Conservation (phyloP, 164 flowering plant genomes). For the Paratinospora sagittata region DNA sequence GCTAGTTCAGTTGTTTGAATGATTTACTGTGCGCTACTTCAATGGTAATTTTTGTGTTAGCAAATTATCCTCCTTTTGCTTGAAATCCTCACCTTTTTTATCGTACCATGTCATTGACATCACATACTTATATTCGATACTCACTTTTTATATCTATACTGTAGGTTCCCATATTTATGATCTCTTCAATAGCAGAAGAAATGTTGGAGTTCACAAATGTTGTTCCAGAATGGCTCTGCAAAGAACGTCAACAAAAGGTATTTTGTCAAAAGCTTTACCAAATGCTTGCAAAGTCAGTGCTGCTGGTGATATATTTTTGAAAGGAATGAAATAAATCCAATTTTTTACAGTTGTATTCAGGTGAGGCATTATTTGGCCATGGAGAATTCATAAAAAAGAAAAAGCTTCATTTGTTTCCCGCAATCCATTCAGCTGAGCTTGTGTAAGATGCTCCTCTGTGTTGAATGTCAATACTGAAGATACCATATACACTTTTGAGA, state of each 20-base stretch:
- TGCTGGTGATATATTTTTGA: neutral
- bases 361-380: conserved; percentile 71
- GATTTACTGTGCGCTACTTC: neutral
- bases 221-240: conserved; percentile 88
- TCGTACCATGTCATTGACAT: neutral
- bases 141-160: neutral
- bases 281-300: neutral
- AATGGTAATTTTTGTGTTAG: too few species aligned
- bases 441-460: conserved; percentile 43
- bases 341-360: conserved; percentile 56
- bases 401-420: conserved; percentile 59
- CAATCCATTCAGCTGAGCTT: conserved; percentile 51
- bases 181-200: conserved; percentile 79
- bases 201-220: conserved; percentile 55
- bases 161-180: conserved; percentile 74
- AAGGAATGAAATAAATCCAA: conserved; percentile 1
- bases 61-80: neutral
- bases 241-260: conserved; percentile 68
- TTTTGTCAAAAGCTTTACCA: neutral
- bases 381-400: conserved; percentile 50
- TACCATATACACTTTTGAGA: too few species aligned
- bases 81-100: neutral
- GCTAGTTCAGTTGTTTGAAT: neutral
- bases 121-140: neutral
- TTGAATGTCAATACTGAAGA: too few species aligned